phyloP scores from a whole-genome alignment of 129 eudicot species.

The Saposhnikovia divaricata region DNA sequence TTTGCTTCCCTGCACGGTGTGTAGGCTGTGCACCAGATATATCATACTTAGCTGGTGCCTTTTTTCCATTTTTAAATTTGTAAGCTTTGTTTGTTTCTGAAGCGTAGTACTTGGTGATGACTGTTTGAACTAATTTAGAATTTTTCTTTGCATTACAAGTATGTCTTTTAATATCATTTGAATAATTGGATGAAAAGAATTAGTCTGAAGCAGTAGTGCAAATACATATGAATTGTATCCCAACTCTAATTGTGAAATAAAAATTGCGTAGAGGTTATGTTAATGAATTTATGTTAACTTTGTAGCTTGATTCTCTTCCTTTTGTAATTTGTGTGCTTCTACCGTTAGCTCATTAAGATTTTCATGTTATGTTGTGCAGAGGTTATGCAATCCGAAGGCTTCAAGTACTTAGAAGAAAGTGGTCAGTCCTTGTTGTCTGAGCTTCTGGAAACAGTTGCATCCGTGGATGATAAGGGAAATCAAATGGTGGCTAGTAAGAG shows the following conservation, averaged over 20 bases:
- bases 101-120: neutral
- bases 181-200: neutral
- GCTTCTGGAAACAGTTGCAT: slow-evolving; percentile 66
- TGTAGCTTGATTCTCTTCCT: neutral
- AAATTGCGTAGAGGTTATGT: neutral
- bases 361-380: slow-evolving; percentile 22
- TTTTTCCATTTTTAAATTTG: neutral
- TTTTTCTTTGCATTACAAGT: neutral
- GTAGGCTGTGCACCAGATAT: neutral
- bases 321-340: neutral
- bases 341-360: neutral
- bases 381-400: slow-evolving; percentile 82
- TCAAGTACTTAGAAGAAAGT: slow-evolving; percentile 60
- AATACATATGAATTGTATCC: neutral
- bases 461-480: slow-evolving; percentile 51
- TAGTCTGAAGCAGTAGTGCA: neutral
- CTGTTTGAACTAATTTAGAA: neutral
- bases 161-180: neutral
- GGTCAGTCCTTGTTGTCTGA: slow-evolving; percentile 60
- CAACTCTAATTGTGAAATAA: neutral
- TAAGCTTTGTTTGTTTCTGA: neutral
- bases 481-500: slow-evolving; percentile 47
- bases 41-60: neutral
- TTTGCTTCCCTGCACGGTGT: neutral
- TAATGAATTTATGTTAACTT: neutral